A percentile compares a stretch with the other conserved stretches of the same genome.
Evolutionary conservation across 1,284 basidiomycete species (phyloP).

Genomic region (Laetiporus sulphureus): DNA sequence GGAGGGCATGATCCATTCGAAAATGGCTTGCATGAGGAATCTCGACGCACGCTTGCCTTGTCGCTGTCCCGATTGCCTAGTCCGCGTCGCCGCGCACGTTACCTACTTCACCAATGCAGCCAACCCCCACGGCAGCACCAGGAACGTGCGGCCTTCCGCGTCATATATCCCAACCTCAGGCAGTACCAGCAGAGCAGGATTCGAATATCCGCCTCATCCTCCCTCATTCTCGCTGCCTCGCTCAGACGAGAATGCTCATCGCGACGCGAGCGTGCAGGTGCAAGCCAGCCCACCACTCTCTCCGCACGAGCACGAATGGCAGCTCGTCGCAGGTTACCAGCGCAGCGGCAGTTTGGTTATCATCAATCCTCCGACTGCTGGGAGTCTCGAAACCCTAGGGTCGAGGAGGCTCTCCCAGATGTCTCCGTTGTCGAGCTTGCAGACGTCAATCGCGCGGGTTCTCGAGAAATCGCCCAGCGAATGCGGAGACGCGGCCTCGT

Average conservation of each 20-base stretch:
- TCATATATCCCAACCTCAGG: not conserved
- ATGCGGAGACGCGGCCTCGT: too few species aligned
- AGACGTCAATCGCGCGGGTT: slow-evolving; percentile 1
- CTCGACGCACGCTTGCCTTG: not conserved
- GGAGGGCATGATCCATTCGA: too few species aligned
- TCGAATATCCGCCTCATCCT: not conserved
- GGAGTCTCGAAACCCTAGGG: not conserved
- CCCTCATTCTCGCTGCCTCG: slow-evolving; percentile 1
- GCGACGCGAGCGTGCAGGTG: not conserved
- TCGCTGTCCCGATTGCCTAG: not conserved
- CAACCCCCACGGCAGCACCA: not conserved
- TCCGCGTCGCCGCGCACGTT: not conserved
- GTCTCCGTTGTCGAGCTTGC: slow-evolving; percentile 4
- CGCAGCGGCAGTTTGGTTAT: too few species aligned
- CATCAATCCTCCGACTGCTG: not conserved
- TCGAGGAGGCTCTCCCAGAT: slow-evolving; percentile 2
- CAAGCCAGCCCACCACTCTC: not conserved
- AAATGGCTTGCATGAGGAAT: not conserved
- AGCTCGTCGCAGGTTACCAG: not conserved
- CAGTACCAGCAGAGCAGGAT: not conserved
- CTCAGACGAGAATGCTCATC: slow-evolving; percentile 1
- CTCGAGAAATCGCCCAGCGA: slow-evolving; percentile 2
- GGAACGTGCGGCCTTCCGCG: not conserved
- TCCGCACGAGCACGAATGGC: slow-evolving; percentile 4
- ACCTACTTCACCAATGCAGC: not conserved